Percentiles rank a stretch among this genome's conserved stretches.
These are phyloP conservation scores for Clarireedia monteithiana DNA, from an alignment of 2,329 filamentous ascomycete species.

Conservation along the genomic window DNA sequence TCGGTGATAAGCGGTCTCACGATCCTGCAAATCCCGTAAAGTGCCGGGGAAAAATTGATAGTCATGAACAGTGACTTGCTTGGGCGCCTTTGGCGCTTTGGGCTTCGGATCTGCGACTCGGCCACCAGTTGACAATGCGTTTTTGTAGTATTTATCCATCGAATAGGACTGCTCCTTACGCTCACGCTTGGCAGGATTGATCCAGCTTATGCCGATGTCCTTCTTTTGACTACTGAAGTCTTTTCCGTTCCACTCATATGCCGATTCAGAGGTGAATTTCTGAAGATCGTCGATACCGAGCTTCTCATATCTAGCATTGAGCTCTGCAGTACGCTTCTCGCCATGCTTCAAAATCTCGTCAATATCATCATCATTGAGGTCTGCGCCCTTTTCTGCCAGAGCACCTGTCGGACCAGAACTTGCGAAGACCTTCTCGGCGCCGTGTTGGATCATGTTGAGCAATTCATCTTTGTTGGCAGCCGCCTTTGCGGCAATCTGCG, in stretches of 20 bases:
- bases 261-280: slow-evolving; percentile 94
- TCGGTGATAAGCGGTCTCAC: slow-evolving; percentile 90
- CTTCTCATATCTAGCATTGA: slow-evolving; percentile 93
- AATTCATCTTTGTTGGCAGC: slow-evolving; percentile 95
- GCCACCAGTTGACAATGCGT: slow-evolving; percentile 74
- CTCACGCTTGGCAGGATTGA: slow-evolving; percentile 96
- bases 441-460: slow-evolving; percentile 96
- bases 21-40: slow-evolving; percentile 84
- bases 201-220: slow-evolving; percentile 90
- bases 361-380: slow-evolving; percentile 81
- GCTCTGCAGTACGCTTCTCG: slow-evolving; percentile 78
- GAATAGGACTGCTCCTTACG: slow-evolving; percentile 97
- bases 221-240: slow-evolving; percentile 90
- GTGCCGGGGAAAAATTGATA: slow-evolving; percentile 92
- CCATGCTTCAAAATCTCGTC: slow-evolving; percentile 81
- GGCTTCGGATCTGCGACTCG: slow-evolving; percentile 79
- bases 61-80: slow-evolving; percentile 86
- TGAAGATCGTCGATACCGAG: slow-evolving; percentile 94
- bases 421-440: slow-evolving; percentile 89
- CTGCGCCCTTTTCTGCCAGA: slow-evolving; percentile 49
- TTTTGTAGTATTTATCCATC: slow-evolving; percentile 97
- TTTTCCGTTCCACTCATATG: slow-evolving; percentile 98
- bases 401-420: slow-evolving; percentile 57
- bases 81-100: slow-evolving; percentile 90
- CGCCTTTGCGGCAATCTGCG: slow-evolving; percentile 82